phyloP scores from a whole-genome alignment of 169 alveolate genomes.

The Eimeria nieschulzi region DNA sequence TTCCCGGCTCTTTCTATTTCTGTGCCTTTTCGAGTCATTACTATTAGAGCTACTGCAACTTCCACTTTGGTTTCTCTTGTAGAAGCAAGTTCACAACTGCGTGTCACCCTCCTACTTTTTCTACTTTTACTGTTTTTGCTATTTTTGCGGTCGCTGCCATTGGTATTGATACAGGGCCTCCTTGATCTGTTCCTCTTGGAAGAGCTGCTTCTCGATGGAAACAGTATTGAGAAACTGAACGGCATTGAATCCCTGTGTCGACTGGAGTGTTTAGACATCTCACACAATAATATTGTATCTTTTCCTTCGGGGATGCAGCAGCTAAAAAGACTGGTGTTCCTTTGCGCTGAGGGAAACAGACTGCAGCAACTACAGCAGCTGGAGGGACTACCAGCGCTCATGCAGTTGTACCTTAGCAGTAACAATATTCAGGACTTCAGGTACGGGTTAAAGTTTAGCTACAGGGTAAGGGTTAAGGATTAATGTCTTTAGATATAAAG shows the following conservation, averaged over 20 bases:
- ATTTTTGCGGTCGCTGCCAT: too few relatives aligned
- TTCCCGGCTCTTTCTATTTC: too few relatives aligned
- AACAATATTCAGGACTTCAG: constrained; percentile 48
- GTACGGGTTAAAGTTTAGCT: background rate
- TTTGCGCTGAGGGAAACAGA: constrained; percentile 55
- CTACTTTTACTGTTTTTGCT: background rate
- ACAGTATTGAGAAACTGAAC: constrained; percentile 26
- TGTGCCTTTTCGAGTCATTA: too few relatives aligned
- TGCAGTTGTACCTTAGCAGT: constrained; percentile 47
- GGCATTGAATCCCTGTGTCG: constrained; percentile 50
- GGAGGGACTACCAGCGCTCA: constrained; percentile 55
- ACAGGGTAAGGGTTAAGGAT: too few relatives aligned
- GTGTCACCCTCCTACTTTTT: background rate
- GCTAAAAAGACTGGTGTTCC: constrained; percentile 43
- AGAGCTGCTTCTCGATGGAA: constrained; percentile 64
- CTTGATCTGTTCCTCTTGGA: constrained; percentile 44
- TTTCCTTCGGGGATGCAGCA: constrained; percentile 56
- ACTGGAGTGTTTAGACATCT: constrained; percentile 60
- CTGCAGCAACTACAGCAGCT: constrained; percentile 56
- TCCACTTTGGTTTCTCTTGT: too few relatives aligned
- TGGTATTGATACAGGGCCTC: constrained; percentile 7
- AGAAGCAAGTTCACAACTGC: too few relatives aligned
- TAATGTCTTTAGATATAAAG: too few relatives aligned
- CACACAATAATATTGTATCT: constrained; percentile 32
- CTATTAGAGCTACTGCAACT: too few relatives aligned